Evolutionary conservation across 306 rosid genomes (phyloP).

Genomic region (Fragaria ananassa): DNA sequence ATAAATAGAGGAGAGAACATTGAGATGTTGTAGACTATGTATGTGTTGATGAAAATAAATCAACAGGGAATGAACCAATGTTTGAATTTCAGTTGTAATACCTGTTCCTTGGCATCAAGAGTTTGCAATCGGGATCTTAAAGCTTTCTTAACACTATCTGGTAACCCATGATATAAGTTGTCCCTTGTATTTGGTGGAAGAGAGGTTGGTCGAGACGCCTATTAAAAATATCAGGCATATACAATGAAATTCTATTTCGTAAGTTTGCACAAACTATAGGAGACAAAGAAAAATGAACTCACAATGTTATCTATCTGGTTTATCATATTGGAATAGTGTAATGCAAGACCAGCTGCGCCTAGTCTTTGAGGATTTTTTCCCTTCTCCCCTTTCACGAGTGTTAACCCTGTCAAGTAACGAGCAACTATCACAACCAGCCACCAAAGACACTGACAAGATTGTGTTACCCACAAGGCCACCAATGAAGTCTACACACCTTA

Average conservation of each 20-base stretch:
- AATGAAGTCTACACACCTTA: neutral
- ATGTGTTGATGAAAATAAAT: constrained; percentile 13
- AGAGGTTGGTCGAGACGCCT: constrained; percentile 82
- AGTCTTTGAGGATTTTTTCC: constrained; percentile 51
- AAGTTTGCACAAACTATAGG: constrained; percentile 14
- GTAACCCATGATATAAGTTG: constrained; percentile 74
- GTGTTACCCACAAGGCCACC: neutral
- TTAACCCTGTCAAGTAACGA: constrained; percentile 39
- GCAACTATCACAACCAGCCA: constrained; percentile 36
- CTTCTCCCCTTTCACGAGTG: constrained; percentile 20
- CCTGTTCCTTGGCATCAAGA: constrained; percentile 57
- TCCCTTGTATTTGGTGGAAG: constrained; percentile 81
- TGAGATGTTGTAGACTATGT: neutral
- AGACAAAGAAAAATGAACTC: constrained; percentile 29
- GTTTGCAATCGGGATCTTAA: constrained; percentile 63
- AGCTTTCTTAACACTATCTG: constrained; percentile 59
- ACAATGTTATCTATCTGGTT: constrained; percentile 81
- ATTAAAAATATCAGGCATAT: constrained; percentile 11
- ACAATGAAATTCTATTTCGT: constrained; percentile 13
- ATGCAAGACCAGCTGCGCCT: constrained; percentile 86
- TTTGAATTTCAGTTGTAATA: constrained; percentile 22
- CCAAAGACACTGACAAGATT: neutral
- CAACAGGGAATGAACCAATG: neutral
- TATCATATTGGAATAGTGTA: constrained; percentile 85
- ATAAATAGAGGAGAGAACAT: neutral